Conservation (phyloP, 2,329 filamentous ascomycete genomes). For the Cercospora zeina region DNA sequence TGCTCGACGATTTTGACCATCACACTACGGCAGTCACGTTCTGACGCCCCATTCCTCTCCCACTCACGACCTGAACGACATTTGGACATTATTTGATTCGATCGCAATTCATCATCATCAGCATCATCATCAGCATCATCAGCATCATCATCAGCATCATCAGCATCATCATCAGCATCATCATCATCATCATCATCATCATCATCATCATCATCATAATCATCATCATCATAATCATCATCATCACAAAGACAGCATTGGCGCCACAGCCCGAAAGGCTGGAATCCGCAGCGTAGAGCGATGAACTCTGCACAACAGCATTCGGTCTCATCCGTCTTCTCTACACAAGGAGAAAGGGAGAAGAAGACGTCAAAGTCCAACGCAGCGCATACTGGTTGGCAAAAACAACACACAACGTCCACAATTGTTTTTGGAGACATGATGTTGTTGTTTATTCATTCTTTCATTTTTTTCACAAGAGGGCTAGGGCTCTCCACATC, state of each 20-base stretch:
- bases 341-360: not conserved
- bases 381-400: not conserved
- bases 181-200: not conserved
- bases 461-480: not conserved
- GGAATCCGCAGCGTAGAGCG: not conserved
- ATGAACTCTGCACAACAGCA: not conserved
- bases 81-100: not conserved
- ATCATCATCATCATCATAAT: not conserved
- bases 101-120: not conserved
- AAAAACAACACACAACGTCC: not conserved
- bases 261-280: not conserved
- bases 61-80: slow-evolving; percentile 6
- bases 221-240: not conserved
- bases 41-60: not conserved
- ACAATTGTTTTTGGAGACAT: not conserved
- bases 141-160: too few relatives aligned
- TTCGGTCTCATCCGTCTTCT: not conserved
- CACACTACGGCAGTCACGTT: slow-evolving; percentile 3
- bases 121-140: too few relatives aligned
- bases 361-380: not conserved
- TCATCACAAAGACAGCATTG: not conserved
- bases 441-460: not conserved
- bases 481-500: not conserved
- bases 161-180: too few relatives aligned
- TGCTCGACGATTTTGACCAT: not conserved